Base-by-base conservation (phyloP, 2,329 filamentous ascomycete species). In the Akanthomyces dipterigenus region DNA sequence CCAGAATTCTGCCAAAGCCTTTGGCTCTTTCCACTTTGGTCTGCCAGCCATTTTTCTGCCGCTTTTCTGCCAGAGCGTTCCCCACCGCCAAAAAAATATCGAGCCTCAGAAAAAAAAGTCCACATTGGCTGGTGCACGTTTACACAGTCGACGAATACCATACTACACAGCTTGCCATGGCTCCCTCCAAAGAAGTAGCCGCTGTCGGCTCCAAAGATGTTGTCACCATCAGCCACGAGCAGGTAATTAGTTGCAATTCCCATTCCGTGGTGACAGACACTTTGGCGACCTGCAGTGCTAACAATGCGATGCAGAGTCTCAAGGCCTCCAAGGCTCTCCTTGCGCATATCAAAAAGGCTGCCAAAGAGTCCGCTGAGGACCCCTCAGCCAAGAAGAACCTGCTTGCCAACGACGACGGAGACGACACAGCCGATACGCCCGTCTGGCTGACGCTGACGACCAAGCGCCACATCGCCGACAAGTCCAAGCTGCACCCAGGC, bases 401-500 rank as follows among this genome's bases (percentile, higher is more conserved):
- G 61, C 78, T 72, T 50, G 74, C 75, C 60, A 76, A 73, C 55
- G 75, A 75, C 20, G 77, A 77, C 45, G 79, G 80, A 45, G 76
- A 76, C 40, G 74, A 75, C 40, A 73, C 72, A 54, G 73, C 74
- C 56, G 79, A 84, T 63, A 78, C 76, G 4, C 84, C 84, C 53
- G 75, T 88, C 70, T 87, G 83, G 82, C 77, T 88, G 49, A 85
- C 78, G 40, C 72, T 88, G 65, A 86, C 83, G 56, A 88, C 85
- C 64, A 88, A 88, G 77, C 81, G 81, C 67, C 84, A 88, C 75
- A 83, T 88, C 59, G 72, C 76, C 71, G 89, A 96, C 77, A 88
- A 90, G 75, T 86, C 85, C 72, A 84, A 86, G 60, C 81, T 96
- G 67, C 93, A 96, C 80, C 92, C 93, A 31, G 83, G 84, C 73